Conservation (phyloP, 2,329 filamentous ascomycete genomes). For the Talaromyces sp. region DNA sequence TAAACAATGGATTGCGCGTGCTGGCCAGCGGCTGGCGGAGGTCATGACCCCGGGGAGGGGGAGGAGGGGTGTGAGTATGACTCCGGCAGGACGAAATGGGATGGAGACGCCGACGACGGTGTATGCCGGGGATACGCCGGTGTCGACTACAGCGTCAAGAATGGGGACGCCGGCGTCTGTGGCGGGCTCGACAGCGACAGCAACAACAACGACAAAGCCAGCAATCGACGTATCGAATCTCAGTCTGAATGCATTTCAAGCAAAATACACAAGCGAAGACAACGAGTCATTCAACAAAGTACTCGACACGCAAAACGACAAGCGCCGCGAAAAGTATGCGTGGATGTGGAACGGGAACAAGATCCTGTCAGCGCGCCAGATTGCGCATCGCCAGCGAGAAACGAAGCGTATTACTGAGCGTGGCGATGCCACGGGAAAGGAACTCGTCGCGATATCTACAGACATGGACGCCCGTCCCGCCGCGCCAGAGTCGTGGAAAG, state of each 20-base stretch:
- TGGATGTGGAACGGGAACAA: constrained; percentile 91
- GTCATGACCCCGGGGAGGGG: constrained; percentile 68
- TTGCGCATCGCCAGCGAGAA: constrained; percentile 49
- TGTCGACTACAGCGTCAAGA: constrained; percentile 40
- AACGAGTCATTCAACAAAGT: constrained; percentile 95
- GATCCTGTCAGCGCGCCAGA: constrained; percentile 59
- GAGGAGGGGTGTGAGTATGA: constrained; percentile 31
- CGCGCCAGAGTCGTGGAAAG: constrained; percentile 70
- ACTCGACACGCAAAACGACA: constrained; percentile 83
- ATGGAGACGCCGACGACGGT: constrained; percentile 23
- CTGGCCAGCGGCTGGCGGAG: constrained; percentile 64
- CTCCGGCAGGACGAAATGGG: constrained; percentile 12
- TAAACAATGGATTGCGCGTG: constrained; percentile 77
- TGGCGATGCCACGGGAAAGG: constrained; percentile 52
- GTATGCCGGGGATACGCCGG: constrained; percentile 66
- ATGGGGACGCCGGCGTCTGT: constrained; percentile 5
- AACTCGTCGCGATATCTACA: constrained; percentile 56
- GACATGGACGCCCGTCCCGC: constrained; percentile 67
- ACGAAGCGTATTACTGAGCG: constrained; percentile 68
- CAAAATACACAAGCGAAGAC: constrained; percentile 93
- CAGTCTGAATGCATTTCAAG: constrained; percentile 79
- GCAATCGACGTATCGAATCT: constrained; percentile 64
- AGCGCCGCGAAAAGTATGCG: constrained; percentile 74
- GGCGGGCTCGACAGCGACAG: constrained; percentile 30
- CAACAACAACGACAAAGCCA: constrained; percentile 32